These are phyloP conservation scores for Pseudogymnoascus sp. DNA, from an alignment of 2,329 filamentous ascomycete genomes.

Conservation along the genomic window DNA sequence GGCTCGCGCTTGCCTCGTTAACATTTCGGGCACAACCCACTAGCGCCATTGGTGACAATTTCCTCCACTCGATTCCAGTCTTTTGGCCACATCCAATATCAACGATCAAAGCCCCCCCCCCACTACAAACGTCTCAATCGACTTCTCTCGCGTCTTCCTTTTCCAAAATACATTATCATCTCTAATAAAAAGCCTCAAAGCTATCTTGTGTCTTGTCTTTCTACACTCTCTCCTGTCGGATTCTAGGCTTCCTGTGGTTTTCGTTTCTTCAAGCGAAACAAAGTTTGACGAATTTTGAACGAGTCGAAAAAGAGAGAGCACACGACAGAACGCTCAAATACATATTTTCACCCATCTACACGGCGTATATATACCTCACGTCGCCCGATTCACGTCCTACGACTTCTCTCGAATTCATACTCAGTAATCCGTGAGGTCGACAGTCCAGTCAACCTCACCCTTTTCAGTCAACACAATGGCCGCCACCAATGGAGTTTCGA, in stretches of 20 bases:
- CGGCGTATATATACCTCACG: constrained; percentile 3
- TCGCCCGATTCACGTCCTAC: neutral
- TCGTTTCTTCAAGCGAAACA: constrained; percentile 9
- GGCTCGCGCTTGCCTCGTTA: constrained; percentile 10
- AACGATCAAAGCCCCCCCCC: constrained; percentile 8
- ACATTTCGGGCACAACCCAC: constrained; percentile 8
- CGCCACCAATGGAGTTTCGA: constrained; percentile 29
- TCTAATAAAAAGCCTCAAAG: constrained; percentile 5
- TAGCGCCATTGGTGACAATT: constrained; percentile 9
- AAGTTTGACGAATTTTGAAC: constrained; percentile 5
- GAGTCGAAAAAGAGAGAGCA: neutral
- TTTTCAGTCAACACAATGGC: constrained; percentile 11
- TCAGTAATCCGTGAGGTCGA: neutral
- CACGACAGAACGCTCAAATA: constrained; percentile 5
- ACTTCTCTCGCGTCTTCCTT: constrained; percentile 8
- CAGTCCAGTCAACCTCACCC: constrained; percentile 1
- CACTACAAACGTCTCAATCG: constrained; percentile 6
- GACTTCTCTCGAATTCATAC: constrained; percentile 1
- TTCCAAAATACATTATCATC: constrained; percentile 3
- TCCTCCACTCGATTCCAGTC: constrained; percentile 6
- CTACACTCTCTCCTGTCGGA: constrained; percentile 5
- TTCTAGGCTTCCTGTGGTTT: constrained; percentile 4
- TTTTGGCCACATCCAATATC: constrained; percentile 9
- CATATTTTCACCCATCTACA: constrained; percentile 4
- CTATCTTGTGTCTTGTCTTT: constrained; percentile 8